Evolutionary conservation across 495 filamentous ascomycete species (phyloP).

Genomic region (Aspergillus diversus): DNA sequence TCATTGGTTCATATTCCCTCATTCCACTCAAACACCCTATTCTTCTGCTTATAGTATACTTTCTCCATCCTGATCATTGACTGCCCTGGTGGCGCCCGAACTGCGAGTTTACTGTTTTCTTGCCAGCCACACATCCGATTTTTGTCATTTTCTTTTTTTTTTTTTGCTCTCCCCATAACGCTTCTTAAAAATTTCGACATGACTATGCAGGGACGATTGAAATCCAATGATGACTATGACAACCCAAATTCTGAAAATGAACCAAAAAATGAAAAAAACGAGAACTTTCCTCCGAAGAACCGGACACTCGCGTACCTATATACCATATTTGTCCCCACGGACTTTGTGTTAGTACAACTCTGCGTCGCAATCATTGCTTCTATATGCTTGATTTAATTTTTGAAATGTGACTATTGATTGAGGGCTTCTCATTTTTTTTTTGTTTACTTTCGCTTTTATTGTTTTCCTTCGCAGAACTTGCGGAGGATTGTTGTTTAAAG

Average conservation of each 20-base stretch:
- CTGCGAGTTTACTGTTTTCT: not conserved
- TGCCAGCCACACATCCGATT: not conserved
- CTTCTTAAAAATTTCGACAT: not conserved
- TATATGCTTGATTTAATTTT: constrained; percentile 12
- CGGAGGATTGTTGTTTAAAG: constrained; percentile 37
- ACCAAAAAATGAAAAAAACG: constrained; percentile 13
- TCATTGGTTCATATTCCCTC: not conserved
- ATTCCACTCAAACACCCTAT: not conserved
- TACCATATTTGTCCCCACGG: constrained; percentile 30
- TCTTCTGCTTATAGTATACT: not conserved
- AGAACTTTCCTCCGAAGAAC: constrained; percentile 2
- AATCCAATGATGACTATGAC: constrained; percentile 15
- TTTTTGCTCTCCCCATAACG: not conserved
- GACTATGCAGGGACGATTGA: constrained; percentile 11
- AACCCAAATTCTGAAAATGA: not conserved
- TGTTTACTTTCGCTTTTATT: constrained; percentile 23
- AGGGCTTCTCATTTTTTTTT: not conserved
- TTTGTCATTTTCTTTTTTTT: not conserved
- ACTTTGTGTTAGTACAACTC: constrained; percentile 26
- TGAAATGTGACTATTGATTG: not conserved
- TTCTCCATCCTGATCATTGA: not conserved
- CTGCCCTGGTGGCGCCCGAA: not conserved
- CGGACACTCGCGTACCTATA: constrained; percentile 19
- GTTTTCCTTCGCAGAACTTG: constrained; percentile 19
- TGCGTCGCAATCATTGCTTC: constrained; percentile 14